A percentile compares a stretch with the other conserved stretches of the same genome.
Evolutionary conservation across 2,329 filamentous ascomycete genomes (phyloP).

Genomic region (Verruconis gallopava): DNA sequence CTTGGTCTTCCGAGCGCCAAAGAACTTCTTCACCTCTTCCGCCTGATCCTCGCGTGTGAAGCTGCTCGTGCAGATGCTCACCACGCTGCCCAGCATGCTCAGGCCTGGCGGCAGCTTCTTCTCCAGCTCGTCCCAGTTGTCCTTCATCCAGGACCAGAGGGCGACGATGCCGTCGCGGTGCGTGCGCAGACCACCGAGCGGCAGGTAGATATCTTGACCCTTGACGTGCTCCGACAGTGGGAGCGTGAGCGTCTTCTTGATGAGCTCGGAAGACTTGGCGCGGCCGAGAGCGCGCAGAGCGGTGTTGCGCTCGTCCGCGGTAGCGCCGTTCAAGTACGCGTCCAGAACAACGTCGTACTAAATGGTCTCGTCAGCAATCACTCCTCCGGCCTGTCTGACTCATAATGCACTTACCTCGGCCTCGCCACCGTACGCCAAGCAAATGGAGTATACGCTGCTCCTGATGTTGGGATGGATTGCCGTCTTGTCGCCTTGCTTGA

Average conservation of each 20-base stretch:
- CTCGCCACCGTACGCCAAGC: conserved; percentile 68
- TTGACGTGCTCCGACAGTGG: conserved; percentile 72
- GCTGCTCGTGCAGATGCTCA: conserved; percentile 67
- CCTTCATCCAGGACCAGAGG: conserved; percentile 70
- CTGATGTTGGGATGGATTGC: conserved; percentile 90
- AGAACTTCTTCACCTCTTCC: conserved; percentile 66
- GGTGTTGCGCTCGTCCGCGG: conserved; percentile 81
- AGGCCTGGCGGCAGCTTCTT: conserved; percentile 75
- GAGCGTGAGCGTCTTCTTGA: conserved; percentile 65
- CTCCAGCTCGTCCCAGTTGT: conserved; percentile 76
- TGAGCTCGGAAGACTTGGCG: conserved; percentile 63
- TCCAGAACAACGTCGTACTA: conserved; percentile 62
- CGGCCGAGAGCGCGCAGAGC: conserved; percentile 74
- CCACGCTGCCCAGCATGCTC: conserved; percentile 73
- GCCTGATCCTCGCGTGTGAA: conserved; percentile 70
- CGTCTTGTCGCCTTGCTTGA: conserved; percentile 60
- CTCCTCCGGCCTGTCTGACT: no score
- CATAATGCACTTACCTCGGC: conserved; percentile 52
- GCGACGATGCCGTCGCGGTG: conserved; percentile 68
- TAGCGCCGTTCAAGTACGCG: conserved; percentile 61
- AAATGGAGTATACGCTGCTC: conserved; percentile 74
- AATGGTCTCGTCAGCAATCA: neutral
- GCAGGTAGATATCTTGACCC: conserved; percentile 88
- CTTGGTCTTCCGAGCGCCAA: conserved; percentile 68
- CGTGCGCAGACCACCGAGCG: conserved; percentile 62